Conservation (phyloP, 306 rosid species). For the Phaseolus lunatus region DNA sequence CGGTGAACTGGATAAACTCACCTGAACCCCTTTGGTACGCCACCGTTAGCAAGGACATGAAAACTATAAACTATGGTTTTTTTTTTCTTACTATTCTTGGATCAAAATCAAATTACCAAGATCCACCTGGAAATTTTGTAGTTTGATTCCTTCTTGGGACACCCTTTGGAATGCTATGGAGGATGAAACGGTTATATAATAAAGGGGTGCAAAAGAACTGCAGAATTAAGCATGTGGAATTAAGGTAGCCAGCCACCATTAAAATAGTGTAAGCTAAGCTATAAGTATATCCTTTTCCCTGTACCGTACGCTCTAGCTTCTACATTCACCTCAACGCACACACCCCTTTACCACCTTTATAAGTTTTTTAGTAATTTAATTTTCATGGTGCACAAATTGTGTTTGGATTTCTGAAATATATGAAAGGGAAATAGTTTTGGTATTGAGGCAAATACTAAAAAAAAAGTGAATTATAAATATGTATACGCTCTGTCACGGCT, state of each 20-base stretch:
- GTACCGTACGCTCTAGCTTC: not conserved
- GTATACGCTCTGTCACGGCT: slow-evolving; percentile 28
- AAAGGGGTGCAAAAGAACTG: slow-evolving; percentile 13
- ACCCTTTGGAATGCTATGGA: slow-evolving; percentile 39
- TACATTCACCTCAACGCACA: slow-evolving; percentile 17
- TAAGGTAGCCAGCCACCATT: slow-evolving; percentile 29
- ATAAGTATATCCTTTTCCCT: not conserved
- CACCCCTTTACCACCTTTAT: slow-evolving; percentile 20
- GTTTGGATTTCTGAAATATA: slow-evolving; percentile 30
- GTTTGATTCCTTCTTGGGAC: slow-evolving; percentile 1
- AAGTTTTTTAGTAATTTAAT: not conserved
- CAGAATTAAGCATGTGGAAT: slow-evolving; percentile 35
- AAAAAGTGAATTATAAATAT: not conserved
- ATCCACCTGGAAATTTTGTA: not conserved
- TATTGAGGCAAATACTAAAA: slow-evolving; percentile 4
- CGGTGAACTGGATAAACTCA: slow-evolving; percentile 42
- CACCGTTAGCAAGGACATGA: slow-evolving; percentile 56
- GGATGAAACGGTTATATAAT: slow-evolving; percentile 41
- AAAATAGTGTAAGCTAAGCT: slow-evolving; percentile 29
- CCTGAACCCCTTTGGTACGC: slow-evolving; percentile 54
- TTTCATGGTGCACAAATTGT: slow-evolving; percentile 20
- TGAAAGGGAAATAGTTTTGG: not conserved
- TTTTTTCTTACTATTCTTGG: not conserved
- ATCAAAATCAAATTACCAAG: slow-evolving; percentile 4
- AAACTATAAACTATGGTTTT: not conserved